These are phyloP conservation scores for Sicyos edulis DNA, from an alignment of 306 rosid genomes.

Conservation along the genomic window DNA sequence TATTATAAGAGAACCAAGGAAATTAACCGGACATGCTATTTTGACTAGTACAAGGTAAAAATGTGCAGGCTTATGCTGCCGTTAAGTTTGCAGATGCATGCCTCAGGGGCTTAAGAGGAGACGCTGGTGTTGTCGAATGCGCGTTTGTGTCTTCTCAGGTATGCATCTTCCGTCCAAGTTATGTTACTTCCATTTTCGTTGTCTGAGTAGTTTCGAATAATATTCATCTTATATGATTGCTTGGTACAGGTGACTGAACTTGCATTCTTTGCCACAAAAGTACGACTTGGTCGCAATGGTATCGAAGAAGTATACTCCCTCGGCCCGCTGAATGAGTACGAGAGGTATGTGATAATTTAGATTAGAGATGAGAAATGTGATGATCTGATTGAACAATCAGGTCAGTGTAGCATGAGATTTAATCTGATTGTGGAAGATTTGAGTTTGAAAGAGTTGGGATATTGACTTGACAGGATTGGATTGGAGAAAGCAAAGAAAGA, in stretches of 20 bases:
- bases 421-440: not conserved
- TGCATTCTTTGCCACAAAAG: conserved; percentile 18
- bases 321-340: conserved; percentile 13
- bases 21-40: not conserved
- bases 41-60: not conserved
- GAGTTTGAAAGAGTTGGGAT: conserved; percentile 6
- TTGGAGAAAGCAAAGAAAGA: conserved; percentile 21
- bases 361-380: not conserved
- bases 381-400: no score
- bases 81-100: conserved; percentile 79
- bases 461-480: conserved; percentile 22
- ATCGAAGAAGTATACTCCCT: conserved; percentile 16
- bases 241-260: conserved; percentile 16
- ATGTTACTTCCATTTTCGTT: not conserved
- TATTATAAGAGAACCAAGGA: not conserved
- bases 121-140: conserved; percentile 79
- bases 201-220: not conserved
- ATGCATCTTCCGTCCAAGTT: not conserved
- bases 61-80: conserved; percentile 76
- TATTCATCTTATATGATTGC: not conserved
- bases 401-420: not conserved
- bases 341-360: conserved; percentile 6
- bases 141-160: conserved; percentile 79
- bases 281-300: conserved; percentile 15
- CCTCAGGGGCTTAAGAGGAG: conserved; percentile 88